Evolutionary conservation across 805 yeast genomes (phyloP).

Genomic region (Saccharomycopsis selenospora): DNA sequence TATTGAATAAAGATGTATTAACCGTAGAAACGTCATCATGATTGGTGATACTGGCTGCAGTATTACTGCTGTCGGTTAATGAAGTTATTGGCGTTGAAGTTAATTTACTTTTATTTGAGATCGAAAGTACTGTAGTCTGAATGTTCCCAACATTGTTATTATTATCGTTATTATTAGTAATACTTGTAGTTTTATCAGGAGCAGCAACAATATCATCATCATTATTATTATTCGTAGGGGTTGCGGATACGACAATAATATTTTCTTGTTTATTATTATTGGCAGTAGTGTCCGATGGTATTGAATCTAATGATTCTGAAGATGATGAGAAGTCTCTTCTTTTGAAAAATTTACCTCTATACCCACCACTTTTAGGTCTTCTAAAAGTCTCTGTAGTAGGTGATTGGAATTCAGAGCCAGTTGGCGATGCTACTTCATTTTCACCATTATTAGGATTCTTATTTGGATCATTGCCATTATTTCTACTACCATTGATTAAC

Average conservation of each 20-base stretch:
- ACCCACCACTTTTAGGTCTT: not conserved
- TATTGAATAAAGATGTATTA: not conserved
- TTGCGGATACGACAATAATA: too few species aligned
- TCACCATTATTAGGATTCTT: not conserved
- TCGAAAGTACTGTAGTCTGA: too few species aligned
- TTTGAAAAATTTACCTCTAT: not conserved
- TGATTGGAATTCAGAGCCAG: not conserved
- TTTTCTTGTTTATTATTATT: not conserved
- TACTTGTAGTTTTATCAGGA: too few species aligned
- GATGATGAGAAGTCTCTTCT: slow-evolving; percentile 2
- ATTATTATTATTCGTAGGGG: too few species aligned
- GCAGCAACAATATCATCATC: too few species aligned
- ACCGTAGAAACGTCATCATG: not conserved
- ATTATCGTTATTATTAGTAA: too few species aligned
- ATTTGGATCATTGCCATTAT: too few species aligned
- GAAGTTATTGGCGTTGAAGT: not conserved
- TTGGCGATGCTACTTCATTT: not conserved
- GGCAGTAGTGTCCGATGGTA: not conserved
- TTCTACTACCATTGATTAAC: too few species aligned
- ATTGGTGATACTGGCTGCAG: not conserved
- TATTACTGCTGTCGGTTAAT: not conserved
- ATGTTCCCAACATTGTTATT: too few species aligned
- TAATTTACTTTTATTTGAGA: too few species aligned
- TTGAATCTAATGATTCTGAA: not conserved
- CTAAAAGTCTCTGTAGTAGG: not conserved